Percentiles rank a stretch among this genome's conserved stretches.
These are phyloP conservation scores for Grigorovia jiainica DNA, from an alignment of 805 yeast species.

Conservation along the genomic window DNA sequence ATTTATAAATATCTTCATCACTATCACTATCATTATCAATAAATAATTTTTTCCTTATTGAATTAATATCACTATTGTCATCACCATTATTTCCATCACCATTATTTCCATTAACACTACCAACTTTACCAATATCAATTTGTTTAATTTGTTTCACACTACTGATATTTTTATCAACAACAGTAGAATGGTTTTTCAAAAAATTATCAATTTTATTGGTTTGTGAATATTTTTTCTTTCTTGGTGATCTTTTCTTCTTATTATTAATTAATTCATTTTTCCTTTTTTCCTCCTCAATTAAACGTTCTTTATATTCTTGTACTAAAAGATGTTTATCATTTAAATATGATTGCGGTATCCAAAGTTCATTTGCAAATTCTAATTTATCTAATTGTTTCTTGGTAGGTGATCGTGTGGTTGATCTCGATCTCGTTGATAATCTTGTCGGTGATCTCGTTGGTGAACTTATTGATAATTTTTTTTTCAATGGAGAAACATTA, in stretches of 20 bases:
- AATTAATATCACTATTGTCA: too few relatives aligned
- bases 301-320: slow-evolving; percentile 6
- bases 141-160: slow-evolving; percentile 7
- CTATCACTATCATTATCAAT: slow-evolving; percentile 12
- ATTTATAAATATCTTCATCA: background rate
- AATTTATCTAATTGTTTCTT: slow-evolving; percentile 11
- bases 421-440: background rate
- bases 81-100: too few relatives aligned
- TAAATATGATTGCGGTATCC: slow-evolving; percentile 17
- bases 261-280: background rate
- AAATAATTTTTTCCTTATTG: slow-evolving; percentile 15
- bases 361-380: slow-evolving; percentile 10
- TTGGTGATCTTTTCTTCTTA: slow-evolving; percentile 5
- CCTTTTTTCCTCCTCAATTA: slow-evolving; percentile 2
- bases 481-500: too few relatives aligned
- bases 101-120: too few relatives aligned
- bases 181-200: slow-evolving; percentile 16
- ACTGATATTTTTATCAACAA: slow-evolving; percentile 7
- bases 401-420: background rate
- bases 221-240: slow-evolving; percentile 10
- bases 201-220: slow-evolving; percentile 20
- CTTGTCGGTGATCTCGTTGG: slow-evolving; percentile 1
- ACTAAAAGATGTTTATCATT: slow-evolving; percentile 13
- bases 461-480: background rate
- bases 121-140: too few relatives aligned